phyloP scores from a whole-genome alignment of 257 asterid species.

The Solanum chiquidenum region DNA sequence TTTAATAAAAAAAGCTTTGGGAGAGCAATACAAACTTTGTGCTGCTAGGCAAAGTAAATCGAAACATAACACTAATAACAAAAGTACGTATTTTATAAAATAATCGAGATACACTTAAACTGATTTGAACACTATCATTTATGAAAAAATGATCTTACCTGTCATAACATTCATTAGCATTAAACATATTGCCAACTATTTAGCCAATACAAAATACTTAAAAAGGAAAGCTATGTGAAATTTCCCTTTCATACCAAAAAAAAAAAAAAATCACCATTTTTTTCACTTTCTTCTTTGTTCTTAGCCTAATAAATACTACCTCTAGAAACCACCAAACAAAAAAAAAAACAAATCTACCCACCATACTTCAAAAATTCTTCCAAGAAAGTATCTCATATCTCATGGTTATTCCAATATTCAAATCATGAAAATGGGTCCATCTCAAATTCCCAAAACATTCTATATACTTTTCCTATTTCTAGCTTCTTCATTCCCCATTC shows the following conservation, averaged over 20 bases:
- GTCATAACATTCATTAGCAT: background rate
- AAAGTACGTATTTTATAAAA: background rate
- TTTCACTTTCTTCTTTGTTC: too few species aligned
- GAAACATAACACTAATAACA: background rate
- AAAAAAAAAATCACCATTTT: too few species aligned
- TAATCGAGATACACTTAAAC: background rate
- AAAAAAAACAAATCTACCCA: background rate
- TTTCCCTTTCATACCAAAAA: background rate
- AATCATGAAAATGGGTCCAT: conserved; percentile 32
- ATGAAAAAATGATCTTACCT: background rate
- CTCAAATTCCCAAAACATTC: conserved; percentile 7
- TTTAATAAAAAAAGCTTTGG: background rate
- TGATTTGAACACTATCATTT: background rate
- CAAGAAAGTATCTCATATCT: background rate
- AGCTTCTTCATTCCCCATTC: background rate
- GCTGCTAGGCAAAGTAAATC: background rate
- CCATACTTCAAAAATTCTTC: background rate
- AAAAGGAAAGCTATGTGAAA: background rate
- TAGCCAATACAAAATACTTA: background rate
- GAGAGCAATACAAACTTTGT: background rate
- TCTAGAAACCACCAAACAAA: background rate
- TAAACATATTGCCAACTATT: background rate
- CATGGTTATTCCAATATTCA: background rate
- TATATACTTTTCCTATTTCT: conserved; percentile 5
- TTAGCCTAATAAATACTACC: background rate